Conservation (phyloP, 2,329 filamentous ascomycete genomes). For the Orbilia javanica region DNA sequence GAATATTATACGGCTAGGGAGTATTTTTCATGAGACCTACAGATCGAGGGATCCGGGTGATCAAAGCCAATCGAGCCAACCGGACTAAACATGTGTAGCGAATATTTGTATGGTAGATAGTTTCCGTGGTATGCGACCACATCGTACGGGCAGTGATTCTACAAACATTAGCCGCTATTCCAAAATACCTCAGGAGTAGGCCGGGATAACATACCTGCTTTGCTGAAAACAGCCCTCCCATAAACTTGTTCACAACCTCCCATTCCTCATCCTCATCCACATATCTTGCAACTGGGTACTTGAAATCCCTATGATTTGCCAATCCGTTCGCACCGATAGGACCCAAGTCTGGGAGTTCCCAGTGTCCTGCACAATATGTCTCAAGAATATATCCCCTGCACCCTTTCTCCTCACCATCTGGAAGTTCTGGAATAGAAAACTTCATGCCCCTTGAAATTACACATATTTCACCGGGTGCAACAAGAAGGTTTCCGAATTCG, state of each 20-base stretch:
- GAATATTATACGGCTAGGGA: background rate
- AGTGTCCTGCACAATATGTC: slow-evolving; percentile 77
- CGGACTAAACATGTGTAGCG: slow-evolving; percentile 80
- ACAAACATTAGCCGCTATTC: slow-evolving; percentile 62
- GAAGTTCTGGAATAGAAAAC: slow-evolving; percentile 73
- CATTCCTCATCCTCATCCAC: slow-evolving; percentile 72
- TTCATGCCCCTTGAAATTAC: slow-evolving; percentile 81
- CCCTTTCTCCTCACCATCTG: slow-evolving; percentile 45
- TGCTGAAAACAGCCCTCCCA: slow-evolving; percentile 51
- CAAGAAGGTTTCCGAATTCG: slow-evolving; percentile 77
- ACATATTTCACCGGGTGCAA: slow-evolving; percentile 82
- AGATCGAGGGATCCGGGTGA: slow-evolving; percentile 83
- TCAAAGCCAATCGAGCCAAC: slow-evolving; percentile 80
- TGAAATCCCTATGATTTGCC: slow-evolving; percentile 82
- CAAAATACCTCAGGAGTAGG: background rate
- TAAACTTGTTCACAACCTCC: slow-evolving; percentile 59
- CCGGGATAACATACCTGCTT: slow-evolving; percentile 45
- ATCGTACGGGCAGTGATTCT: slow-evolving; percentile 81
- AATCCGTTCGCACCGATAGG: slow-evolving; percentile 80
- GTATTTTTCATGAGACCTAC: slow-evolving; percentile 1
- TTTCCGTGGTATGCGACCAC: slow-evolving; percentile 85
- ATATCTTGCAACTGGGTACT: slow-evolving; percentile 77
- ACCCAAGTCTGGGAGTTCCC: slow-evolving; percentile 77
- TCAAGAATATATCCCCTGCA: slow-evolving; percentile 77
- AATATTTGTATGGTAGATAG: slow-evolving; percentile 86